Evolutionary conservation across 225 moss, liverwort and hornwort species (phyloP).

Genomic region (Takakia lepidozioides): DNA sequence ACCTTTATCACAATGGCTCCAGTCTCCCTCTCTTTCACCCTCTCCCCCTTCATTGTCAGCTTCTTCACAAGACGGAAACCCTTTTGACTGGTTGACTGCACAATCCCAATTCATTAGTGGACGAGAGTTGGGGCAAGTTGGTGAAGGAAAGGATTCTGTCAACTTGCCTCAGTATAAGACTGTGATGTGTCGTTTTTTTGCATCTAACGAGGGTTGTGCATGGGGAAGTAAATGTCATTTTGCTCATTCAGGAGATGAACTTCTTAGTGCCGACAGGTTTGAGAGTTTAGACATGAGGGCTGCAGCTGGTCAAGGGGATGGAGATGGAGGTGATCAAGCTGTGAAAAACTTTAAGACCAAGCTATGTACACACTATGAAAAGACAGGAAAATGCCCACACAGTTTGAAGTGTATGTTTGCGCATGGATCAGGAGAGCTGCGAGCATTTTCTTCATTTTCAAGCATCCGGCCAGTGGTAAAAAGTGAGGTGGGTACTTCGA

Average conservation of each 20-base stretch:
- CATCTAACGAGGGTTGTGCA: slow-evolving; percentile 80
- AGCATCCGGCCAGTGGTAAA: slow-evolving; percentile 52
- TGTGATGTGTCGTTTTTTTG: slow-evolving; percentile 77
- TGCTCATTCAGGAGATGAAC: slow-evolving; percentile 85
- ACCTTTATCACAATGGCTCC: too few relatives aligned
- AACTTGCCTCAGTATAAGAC: slow-evolving; percentile 88
- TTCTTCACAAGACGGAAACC: slow-evolving; percentile 33
- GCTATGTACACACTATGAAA: slow-evolving; percentile 92
- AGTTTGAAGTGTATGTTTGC: slow-evolving; percentile 93
- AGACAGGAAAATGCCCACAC: slow-evolving; percentile 84
- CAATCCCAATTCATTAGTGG: slow-evolving; percentile 64
- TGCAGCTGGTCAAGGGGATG: slow-evolving; percentile 49
- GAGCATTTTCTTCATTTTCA: slow-evolving; percentile 48
- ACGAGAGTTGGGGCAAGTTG: slow-evolving; percentile 27
- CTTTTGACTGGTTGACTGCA: slow-evolving; percentile 42
- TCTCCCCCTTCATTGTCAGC: too few relatives aligned
- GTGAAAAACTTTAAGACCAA: slow-evolving; percentile 91
- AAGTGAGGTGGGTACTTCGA: slow-evolving; percentile 58
- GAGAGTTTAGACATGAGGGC: slow-evolving; percentile 48
- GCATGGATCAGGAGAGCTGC: slow-evolving; percentile 69
- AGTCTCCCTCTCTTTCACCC: too few relatives aligned
- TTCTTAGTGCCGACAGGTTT: slow-evolving; percentile 62
- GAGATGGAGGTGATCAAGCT: slow-evolving; percentile 62
- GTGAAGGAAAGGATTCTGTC: slow-evolving; percentile 70
- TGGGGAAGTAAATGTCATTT: slow-evolving; percentile 93